phyloP scores from a whole-genome alignment of 768 basidiomycete genomes.

The Tephrocybe sp. region DNA sequence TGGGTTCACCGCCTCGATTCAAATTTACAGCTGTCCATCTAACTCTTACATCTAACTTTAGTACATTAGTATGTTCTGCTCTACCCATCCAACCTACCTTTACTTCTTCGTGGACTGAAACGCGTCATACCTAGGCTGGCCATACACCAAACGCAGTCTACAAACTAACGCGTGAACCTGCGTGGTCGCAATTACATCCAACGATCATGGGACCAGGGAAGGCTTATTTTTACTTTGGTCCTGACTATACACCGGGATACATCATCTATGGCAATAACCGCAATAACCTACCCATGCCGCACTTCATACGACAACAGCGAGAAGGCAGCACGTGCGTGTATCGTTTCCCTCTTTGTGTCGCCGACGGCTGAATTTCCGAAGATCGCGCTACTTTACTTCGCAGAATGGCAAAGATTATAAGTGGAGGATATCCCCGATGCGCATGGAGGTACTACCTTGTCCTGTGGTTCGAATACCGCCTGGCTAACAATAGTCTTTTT shows the following conservation, averaged over 20 bases:
- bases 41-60: conserved; percentile 5
- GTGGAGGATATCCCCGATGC: conserved; percentile 62
- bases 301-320: conserved; percentile 54
- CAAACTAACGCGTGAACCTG: conserved; percentile 59
- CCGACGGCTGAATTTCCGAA: conserved; percentile 24
- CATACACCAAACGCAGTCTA: conserved; percentile 63
- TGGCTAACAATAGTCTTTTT: conserved; percentile 1
- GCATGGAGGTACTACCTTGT: conserved; percentile 60
- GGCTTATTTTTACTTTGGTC: conserved; percentile 75
- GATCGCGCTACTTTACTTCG: conserved; percentile 73
- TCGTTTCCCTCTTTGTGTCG: conserved; percentile 2
- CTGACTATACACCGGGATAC: conserved; percentile 56
- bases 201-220: conserved; percentile 79
- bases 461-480: too few species aligned
- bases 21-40: conserved; percentile 15
- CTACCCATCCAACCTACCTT: not conserved
- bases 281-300: conserved; percentile 52
- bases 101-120: not conserved
- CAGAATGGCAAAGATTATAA: conserved; percentile 71
- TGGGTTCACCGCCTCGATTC: conserved; percentile 32
- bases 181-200: conserved; percentile 67
- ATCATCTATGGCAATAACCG: conserved; percentile 67
- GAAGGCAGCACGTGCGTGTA: conserved; percentile 59
- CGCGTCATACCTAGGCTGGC: conserved; percentile 39
- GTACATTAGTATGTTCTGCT: conserved; percentile 12